Percentiles rank a stretch among this genome's conserved stretches.
These are phyloP conservation scores for Stephanodiscus minutulus DNA, from an alignment of 108 stramenopile genomes.

Conservation along the genomic window DNA sequence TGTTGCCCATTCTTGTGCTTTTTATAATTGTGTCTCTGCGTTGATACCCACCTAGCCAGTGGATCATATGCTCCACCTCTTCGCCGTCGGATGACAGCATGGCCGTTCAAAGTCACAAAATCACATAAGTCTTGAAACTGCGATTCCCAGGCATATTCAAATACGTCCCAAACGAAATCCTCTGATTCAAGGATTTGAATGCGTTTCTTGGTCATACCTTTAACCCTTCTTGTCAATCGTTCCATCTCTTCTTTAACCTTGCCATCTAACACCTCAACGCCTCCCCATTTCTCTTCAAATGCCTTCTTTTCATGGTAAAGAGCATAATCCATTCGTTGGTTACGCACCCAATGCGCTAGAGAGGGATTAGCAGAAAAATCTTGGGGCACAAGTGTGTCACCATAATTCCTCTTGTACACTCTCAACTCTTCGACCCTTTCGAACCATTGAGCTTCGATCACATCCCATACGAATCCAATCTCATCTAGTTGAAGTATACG, in stretches of 20 bases:
- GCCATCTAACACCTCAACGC: slow-evolving; percentile 14
- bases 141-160: slow-evolving; percentile 31
- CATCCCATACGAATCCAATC: slow-evolving; percentile 53
- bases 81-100: slow-evolving; percentile 18
- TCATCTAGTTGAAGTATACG: slow-evolving; percentile 45
- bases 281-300: slow-evolving; percentile 14
- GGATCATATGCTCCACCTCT: slow-evolving; percentile 28
- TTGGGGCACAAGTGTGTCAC: slow-evolving; percentile 57
- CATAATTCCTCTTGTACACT: slow-evolving; percentile 49
- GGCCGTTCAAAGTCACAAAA: slow-evolving; percentile 36
- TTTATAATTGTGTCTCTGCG: slow-evolving; percentile 65
- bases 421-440: slow-evolving; percentile 42
- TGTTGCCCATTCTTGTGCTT: slow-evolving; percentile 58
- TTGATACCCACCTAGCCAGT: slow-evolving; percentile 71
- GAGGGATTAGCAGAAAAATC: slow-evolving; percentile 38
- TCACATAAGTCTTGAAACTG: slow-evolving; percentile 40
- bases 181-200: slow-evolving; percentile 41
- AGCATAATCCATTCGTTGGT: slow-evolving; percentile 51
- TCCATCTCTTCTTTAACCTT: slow-evolving; percentile 19
- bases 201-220: slow-evolving; percentile 49
- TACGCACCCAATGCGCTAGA: slow-evolving; percentile 61
- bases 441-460: slow-evolving; percentile 40
- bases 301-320: slow-evolving; percentile 29
- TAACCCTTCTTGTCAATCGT: slow-evolving; percentile 10
- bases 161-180: slow-evolving; percentile 48